phyloP scores from a whole-genome alignment of 2,329 filamentous ascomycete species.

The Monosporascus sp. region DNA sequence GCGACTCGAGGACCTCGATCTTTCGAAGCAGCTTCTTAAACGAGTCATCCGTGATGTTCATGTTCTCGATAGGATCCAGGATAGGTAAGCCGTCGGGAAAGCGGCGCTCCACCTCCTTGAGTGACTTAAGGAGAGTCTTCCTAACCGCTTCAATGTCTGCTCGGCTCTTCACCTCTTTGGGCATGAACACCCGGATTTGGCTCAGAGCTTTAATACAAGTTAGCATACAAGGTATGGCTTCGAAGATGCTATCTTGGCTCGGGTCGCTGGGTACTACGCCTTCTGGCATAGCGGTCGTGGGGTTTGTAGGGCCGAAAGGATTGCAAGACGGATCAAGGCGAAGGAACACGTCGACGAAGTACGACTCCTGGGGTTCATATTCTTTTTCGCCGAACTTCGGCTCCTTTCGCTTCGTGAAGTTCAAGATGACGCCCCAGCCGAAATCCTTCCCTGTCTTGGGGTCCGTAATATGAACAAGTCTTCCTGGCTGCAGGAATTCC shows the following conservation, averaged over 20 bases:
- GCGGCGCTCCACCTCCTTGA: slow-evolving; percentile 76
- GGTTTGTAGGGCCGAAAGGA: slow-evolving; percentile 35
- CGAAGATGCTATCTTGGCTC: slow-evolving; percentile 65
- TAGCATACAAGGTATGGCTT: slow-evolving; percentile 80
- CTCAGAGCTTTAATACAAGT: slow-evolving; percentile 81
- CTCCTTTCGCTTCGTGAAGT: slow-evolving; percentile 60
- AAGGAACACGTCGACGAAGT: slow-evolving; percentile 78
- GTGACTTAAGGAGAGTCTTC: slow-evolving; percentile 59
- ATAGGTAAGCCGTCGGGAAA: slow-evolving; percentile 90
- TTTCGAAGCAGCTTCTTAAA: slow-evolving; percentile 93
- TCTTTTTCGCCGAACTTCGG: slow-evolving; percentile 65
- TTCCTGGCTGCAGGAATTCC: slow-evolving; percentile 80
- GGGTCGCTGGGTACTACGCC: slow-evolving; percentile 59
- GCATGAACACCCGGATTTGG: slow-evolving; percentile 77
- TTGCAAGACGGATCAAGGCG: slow-evolving; percentile 47
- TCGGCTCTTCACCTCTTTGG: slow-evolving; percentile 64
- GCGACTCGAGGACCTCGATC: slow-evolving; percentile 93
- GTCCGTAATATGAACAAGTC: slow-evolving; percentile 80
- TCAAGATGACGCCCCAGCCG: slow-evolving; percentile 88
- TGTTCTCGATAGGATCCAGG: slow-evolving; percentile 91
- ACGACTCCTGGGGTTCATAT: slow-evolving; percentile 67
- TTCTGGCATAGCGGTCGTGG: slow-evolving; percentile 47
- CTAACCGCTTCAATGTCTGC: slow-evolving; percentile 64
- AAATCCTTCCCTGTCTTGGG: slow-evolving; percentile 67
- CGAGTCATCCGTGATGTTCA: slow-evolving; percentile 85